These are phyloP conservation scores for Claviceps sp. DNA, from an alignment of 2,329 filamentous ascomycete genomes.

Conservation along the genomic window DNA sequence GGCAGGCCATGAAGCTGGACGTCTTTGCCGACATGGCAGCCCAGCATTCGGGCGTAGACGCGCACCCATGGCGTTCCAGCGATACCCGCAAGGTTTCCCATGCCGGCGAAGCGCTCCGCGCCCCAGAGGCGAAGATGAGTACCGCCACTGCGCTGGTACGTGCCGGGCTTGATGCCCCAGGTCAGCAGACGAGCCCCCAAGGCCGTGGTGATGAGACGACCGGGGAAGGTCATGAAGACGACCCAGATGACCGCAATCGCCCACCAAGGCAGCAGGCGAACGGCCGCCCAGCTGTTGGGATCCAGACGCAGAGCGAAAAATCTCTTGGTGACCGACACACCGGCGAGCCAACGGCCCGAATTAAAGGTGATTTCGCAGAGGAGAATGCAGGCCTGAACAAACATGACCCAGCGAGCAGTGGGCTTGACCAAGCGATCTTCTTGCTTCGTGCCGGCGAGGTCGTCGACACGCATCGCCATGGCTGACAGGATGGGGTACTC, in stretches of 20 bases:
- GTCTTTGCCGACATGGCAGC: conserved; percentile 9
- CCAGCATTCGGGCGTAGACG: conserved; percentile 9
- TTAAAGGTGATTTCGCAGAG: conserved; percentile 6
- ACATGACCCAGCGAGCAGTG: conserved; percentile 9
- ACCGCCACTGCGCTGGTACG: conserved; percentile 8
- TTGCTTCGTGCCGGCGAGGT: conserved; percentile 7
- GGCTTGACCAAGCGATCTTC: conserved; percentile 8
- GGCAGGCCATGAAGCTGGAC: conserved; percentile 10
- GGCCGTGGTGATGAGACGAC: conserved; percentile 8
- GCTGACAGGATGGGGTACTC: conserved; percentile 8
- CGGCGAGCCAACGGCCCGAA: conserved; percentile 6
- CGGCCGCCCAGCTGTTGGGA: conserved; percentile 6
- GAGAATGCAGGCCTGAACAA: conserved; percentile 8
- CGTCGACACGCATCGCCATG: conserved; percentile 9
- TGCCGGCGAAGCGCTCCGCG: conserved; percentile 7
- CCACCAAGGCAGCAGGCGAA: conserved; percentile 7
- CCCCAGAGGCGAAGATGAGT: conserved; percentile 11
- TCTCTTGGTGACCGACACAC: conserved; percentile 5
- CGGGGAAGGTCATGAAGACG: conserved; percentile 7
- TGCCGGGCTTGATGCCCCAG: conserved; percentile 8
- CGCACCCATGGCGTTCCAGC: conserved; percentile 10
- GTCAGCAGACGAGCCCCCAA: conserved; percentile 5
- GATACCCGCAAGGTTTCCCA: conserved; percentile 5
- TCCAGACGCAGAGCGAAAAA: conserved; percentile 6
- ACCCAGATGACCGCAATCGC: conserved; percentile 7